Conservation (phyloP, 441 rosid species). For the Euphorbia schlechtendalii region DNA sequence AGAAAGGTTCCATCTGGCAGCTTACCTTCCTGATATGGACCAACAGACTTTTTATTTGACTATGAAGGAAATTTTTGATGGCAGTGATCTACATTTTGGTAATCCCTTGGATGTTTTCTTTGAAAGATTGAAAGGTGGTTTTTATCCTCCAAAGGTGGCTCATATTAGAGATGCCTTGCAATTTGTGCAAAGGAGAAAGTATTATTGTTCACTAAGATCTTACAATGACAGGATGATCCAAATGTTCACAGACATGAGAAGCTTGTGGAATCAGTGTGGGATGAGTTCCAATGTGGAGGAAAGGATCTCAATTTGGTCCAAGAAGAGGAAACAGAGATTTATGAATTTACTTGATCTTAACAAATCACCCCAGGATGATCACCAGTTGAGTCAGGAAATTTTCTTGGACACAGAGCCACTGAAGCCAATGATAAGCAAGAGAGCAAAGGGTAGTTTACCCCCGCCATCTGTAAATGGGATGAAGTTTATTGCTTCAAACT, state of each 20-base stretch:
- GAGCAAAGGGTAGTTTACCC: conserved; percentile 19
- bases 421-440: conserved; percentile 26
- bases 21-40: conserved; percentile 66
- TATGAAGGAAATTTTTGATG: conserved; percentile 54
- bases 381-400: conserved; percentile 27
- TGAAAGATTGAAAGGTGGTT: conserved; percentile 52
- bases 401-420: conserved; percentile 23
- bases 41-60: conserved; percentile 42
- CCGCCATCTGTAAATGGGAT: conserved; percentile 22
- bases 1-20: conserved; percentile 47
- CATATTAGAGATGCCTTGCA: conserved; percentile 33
- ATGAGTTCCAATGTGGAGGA: conserved; percentile 23
- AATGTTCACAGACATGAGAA: conserved; percentile 39
- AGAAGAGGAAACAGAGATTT: conserved; percentile 29
- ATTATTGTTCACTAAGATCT: conserved; percentile 42
- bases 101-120: conserved; percentile 49
- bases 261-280: conserved; percentile 39
- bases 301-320: conserved; percentile 42
- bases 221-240: conserved; percentile 44
- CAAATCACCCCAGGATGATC: conserved; percentile 43
- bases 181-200: conserved; percentile 33
- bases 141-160: conserved; percentile 45
- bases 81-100: conserved; percentile 46
- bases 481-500: conserved; percentile 25
- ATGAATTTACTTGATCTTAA: conserved; percentile 48